These are phyloP conservation scores for Boletus eberwhitei DNA, from an alignment of 768 basidiomycete genomes.

Conservation along the genomic window DNA sequence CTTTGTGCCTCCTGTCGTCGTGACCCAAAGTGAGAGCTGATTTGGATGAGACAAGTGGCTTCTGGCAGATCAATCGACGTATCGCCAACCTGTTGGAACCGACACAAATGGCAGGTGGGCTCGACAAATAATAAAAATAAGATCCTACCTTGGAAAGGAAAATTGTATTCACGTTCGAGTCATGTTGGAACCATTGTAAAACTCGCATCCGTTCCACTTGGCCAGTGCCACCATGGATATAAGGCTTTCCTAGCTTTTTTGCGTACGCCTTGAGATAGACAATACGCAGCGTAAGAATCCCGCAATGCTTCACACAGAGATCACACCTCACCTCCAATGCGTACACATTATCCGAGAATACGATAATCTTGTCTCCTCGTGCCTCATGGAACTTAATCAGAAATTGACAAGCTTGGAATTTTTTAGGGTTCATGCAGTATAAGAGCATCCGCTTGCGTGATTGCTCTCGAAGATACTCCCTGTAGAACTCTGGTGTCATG, in stretches of 20 bases:
- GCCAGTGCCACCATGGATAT: constrained; percentile 94
- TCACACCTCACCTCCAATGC: constrained; percentile 77
- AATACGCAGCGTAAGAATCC: constrained; percentile 1
- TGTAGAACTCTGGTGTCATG: constrained; percentile 99
- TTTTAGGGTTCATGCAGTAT: constrained; percentile 99
- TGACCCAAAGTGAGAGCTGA: constrained; percentile 98
- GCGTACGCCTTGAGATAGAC: constrained; percentile 72
- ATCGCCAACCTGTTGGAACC: constrained; percentile 75
- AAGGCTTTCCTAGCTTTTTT: constrained; percentile 87
- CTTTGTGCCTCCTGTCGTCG: constrained; percentile 97
- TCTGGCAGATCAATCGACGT: constrained; percentile 99
- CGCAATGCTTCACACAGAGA: background rate
- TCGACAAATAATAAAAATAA: constrained; percentile 6
- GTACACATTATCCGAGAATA: constrained; percentile 98
- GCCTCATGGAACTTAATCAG: constrained; percentile 97
- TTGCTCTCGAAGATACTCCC: constrained; percentile 91
- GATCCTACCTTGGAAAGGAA: constrained; percentile 87
- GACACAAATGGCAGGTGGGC: constrained; percentile 13
- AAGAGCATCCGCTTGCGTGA: constrained; percentile 92
- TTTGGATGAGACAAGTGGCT: constrained; percentile 98
- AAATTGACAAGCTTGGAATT: constrained; percentile 99
- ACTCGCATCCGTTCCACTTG: constrained; percentile 96
- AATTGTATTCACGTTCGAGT: constrained; percentile 94
- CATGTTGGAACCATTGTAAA: constrained; percentile 92
- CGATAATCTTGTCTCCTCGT: constrained; percentile 98